Evolutionary conservation across 768 basidiomycete species (phyloP).

Genomic region (Tricholoma saponaceum): DNA sequence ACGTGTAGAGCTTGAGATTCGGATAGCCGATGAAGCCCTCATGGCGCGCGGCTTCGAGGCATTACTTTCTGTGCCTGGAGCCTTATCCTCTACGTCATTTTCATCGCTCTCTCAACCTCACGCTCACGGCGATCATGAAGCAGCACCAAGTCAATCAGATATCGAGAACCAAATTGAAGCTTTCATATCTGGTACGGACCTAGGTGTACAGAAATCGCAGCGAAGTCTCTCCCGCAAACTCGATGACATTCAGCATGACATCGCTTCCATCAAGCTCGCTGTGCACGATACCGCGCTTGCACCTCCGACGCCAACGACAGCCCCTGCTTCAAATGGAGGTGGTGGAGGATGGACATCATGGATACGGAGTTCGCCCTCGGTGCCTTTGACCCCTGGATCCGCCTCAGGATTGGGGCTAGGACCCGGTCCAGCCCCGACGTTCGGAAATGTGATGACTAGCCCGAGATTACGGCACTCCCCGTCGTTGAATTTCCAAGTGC

Average conservation of each 20-base stretch:
- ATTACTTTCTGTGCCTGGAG: constrained; percentile 57
- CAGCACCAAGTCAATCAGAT: constrained; percentile 26
- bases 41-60: constrained; percentile 64
- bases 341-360: constrained; percentile 54
- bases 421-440: constrained; percentile 45
- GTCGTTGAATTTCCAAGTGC: constrained; percentile 29
- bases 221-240: constrained; percentile 55
- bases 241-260: constrained; percentile 73
- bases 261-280: constrained; percentile 60
- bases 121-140: constrained; percentile 8
- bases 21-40: constrained; percentile 66
- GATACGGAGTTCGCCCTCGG: constrained; percentile 34
- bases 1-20: constrained; percentile 80
- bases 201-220: constrained; percentile 40
- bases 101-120: neutral
- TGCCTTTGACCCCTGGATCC: constrained; percentile 36
- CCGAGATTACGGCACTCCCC: constrained; percentile 51
- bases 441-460: constrained; percentile 68
- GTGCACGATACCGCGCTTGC: constrained; percentile 41
- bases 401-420: constrained; percentile 19
- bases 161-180: constrained; percentile 47
- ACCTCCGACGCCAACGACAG: constrained; percentile 9
- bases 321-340: neutral
- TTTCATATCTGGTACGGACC: constrained; percentile 54
- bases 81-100: constrained; percentile 20